Evolutionary conservation across 352 stramenopile genomes (phyloP), one percentile per base, ranked within the genome.

Genomic region (Pythium myriotylum): DNA sequence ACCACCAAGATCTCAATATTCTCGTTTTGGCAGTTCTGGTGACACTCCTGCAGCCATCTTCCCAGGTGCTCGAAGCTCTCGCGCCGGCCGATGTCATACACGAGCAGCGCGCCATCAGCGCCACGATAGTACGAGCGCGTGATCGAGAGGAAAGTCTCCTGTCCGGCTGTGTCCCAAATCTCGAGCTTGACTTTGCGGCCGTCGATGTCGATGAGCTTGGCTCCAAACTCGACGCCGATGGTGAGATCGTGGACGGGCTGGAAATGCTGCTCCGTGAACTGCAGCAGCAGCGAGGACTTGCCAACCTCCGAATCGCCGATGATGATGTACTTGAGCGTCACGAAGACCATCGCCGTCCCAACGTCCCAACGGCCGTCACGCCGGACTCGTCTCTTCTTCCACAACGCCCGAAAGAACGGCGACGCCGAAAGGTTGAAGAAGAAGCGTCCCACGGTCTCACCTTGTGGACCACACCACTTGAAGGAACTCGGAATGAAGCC

Each of bases 231-330:
- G 22, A 97, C 89, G 59, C 90, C 89, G 63, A 97, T 96, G 22
- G 89, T 97, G 56, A 96, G 77, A 68, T 96, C 87, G 69, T 97
- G 90, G 46, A 92, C 88, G 29, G 85, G 79, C 64, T 92, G 84
- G 73, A 96, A 97, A 54, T 92, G 86, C 60, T 96, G 79, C 68
- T 97, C 89, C 16, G 86, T 95, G 79, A 96, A 97, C 72, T 96
- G 90, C 54, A 96, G 70, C 46, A 97, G 70, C 42, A 97, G 77
- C 53, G 84, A 95, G 57, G 81, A 95, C 75, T 97, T 97, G 61
- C 88, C 90, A 35, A 97, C 90, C 62, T 92, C 86, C 22, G 86
- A 93, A 76, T 94, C 84, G 40, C 86, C 86, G 43, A 94, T 94
- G 78, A 94, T 93, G 47, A 94, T 94, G 67, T 93, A 93, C 73